These are phyloP conservation scores for Aspergillus alliaceus DNA, from an alignment of 2,329 filamentous ascomycete genomes.

Conservation along the genomic window DNA sequence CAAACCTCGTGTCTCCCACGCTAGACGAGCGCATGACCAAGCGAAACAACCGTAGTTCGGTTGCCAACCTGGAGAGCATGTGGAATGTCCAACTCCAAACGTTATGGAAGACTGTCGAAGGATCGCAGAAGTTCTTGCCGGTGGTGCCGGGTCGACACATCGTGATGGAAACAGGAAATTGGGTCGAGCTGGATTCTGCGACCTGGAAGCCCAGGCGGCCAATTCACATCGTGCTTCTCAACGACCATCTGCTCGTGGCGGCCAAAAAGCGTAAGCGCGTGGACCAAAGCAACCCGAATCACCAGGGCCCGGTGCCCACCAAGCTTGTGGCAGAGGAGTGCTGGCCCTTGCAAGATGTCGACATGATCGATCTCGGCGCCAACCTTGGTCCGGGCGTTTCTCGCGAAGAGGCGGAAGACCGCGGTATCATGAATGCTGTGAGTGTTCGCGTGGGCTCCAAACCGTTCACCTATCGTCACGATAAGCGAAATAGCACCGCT, in stretches of 20 bases:
- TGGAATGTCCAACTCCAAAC: constrained; percentile 71
- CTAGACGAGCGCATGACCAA: constrained; percentile 52
- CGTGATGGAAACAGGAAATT: constrained; percentile 85
- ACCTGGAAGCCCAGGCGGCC: constrained; percentile 91
- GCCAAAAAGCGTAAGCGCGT: constrained; percentile 88
- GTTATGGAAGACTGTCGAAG: constrained; percentile 95
- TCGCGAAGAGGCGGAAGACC: constrained; percentile 50
- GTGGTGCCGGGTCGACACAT: constrained; percentile 90
- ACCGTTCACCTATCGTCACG: constrained; percentile 91
- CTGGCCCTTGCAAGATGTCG: constrained; percentile 89
- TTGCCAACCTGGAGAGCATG: constrained; percentile 70
- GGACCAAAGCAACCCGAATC: constrained; percentile 58
- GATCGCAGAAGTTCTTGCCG: constrained; percentile 93
- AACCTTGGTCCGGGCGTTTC: constrained; percentile 39
- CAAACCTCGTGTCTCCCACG: constrained; percentile 53
- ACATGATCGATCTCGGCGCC: constrained; percentile 80
- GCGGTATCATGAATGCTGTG: constrained; percentile 76
- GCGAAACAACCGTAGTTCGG: constrained; percentile 78
- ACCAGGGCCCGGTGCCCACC: constrained; percentile 50
- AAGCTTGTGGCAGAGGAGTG: constrained; percentile 93
- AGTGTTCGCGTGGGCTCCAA: constrained; percentile 88
- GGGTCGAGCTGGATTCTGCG: constrained; percentile 95
- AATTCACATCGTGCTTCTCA: constrained; percentile 88
- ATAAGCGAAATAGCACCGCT: constrained; percentile 74
- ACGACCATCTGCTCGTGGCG: constrained; percentile 90